These are phyloP conservation scores for Pyrus bretschneideri DNA, from an alignment of 306 rosid genomes.

Conservation along the genomic window DNA sequence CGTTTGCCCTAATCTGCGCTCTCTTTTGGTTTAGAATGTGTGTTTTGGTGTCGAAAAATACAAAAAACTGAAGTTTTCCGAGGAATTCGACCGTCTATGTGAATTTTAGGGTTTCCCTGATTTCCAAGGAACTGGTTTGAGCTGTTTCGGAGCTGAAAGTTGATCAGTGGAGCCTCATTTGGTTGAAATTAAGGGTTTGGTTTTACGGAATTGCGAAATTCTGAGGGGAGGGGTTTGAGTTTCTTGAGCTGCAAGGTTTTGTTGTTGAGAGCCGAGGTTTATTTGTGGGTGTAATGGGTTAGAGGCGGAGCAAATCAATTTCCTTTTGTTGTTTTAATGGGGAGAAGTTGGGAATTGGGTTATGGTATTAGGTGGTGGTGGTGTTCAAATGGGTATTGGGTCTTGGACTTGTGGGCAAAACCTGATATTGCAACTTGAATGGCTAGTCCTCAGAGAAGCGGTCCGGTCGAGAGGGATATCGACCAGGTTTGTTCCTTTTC, in stretches of 20 bases:
- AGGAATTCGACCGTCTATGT: slow-evolving; percentile 16
- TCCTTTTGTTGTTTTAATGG: slow-evolving; percentile 35
- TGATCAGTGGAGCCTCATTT: slow-evolving; percentile 15
- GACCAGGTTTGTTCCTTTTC: slow-evolving; percentile 58
- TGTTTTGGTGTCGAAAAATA: background rate
- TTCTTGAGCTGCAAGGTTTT: slow-evolving; percentile 32
- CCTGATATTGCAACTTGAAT: slow-evolving; percentile 68
- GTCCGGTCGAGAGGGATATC: slow-evolving; percentile 61
- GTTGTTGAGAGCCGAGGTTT: slow-evolving; percentile 2
- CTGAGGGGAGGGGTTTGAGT: slow-evolving; percentile 16
- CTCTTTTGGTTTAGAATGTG: background rate
- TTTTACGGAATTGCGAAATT: slow-evolving; percentile 6
- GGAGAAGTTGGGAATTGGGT: slow-evolving; percentile 37
- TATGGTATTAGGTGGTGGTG: slow-evolving; percentile 32
- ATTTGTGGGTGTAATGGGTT: slow-evolving; percentile 45
- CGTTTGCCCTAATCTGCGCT: background rate
- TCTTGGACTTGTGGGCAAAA: slow-evolving; percentile 32
- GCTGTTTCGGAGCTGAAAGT: slow-evolving; percentile 42
- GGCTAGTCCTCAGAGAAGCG: slow-evolving; percentile 73
- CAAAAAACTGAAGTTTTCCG: slow-evolving; percentile 8
- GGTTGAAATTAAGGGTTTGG: slow-evolving; percentile 7
- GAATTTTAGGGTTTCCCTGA: slow-evolving; percentile 46
- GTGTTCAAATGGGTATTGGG: slow-evolving; percentile 67
- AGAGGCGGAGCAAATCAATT: slow-evolving; percentile 19
- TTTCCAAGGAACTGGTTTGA: slow-evolving; percentile 8